These are phyloP conservation scores for Phlebiopsis flavidoalba DNA, from an alignment of 768 basidiomycete genomes.

Conservation along the genomic window DNA sequence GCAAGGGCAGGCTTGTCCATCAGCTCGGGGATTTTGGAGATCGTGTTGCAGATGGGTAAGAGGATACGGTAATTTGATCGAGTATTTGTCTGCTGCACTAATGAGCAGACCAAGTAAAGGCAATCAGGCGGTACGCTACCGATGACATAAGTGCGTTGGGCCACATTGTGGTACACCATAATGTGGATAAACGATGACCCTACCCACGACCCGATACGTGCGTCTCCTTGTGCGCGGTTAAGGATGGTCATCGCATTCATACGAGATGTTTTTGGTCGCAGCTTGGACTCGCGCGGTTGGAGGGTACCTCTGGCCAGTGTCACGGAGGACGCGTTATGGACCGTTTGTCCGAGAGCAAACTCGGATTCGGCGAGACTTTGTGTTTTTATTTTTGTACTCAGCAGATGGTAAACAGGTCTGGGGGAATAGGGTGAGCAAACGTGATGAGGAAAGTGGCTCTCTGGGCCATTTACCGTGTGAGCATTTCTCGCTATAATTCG, in stretches of 20 bases:
- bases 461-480: slow-evolving; percentile 61
- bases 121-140: slow-evolving; percentile 29
- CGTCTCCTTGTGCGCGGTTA: slow-evolving; percentile 74
- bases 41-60: slow-evolving; percentile 79
- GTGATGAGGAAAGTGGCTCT: background rate
- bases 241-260: slow-evolving; percentile 84
- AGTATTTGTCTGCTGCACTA: slow-evolving; percentile 66
- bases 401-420: slow-evolving; percentile 87
- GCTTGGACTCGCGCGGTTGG: slow-evolving; percentile 88
- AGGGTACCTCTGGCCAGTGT: slow-evolving; percentile 88
- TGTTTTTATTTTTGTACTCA: too few species aligned
- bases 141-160: slow-evolving; percentile 82
- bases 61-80: slow-evolving; percentile 91
- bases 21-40: slow-evolving; percentile 66
- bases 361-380: slow-evolving; percentile 77
- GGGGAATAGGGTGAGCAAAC: background rate
- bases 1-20: slow-evolving; percentile 61
- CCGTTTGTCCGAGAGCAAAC: slow-evolving; percentile 69
- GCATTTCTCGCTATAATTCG: slow-evolving; percentile 81
- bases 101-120: background rate
- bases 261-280: slow-evolving; percentile 81
- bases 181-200: slow-evolving; percentile 66
- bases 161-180: slow-evolving; percentile 85
- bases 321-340: slow-evolving; percentile 75
- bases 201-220: slow-evolving; percentile 84